A percentile compares a stretch with the other conserved stretches of the same genome.
Conservation (phyloP, 306 rosid species). For the Vicia faba region DNA sequence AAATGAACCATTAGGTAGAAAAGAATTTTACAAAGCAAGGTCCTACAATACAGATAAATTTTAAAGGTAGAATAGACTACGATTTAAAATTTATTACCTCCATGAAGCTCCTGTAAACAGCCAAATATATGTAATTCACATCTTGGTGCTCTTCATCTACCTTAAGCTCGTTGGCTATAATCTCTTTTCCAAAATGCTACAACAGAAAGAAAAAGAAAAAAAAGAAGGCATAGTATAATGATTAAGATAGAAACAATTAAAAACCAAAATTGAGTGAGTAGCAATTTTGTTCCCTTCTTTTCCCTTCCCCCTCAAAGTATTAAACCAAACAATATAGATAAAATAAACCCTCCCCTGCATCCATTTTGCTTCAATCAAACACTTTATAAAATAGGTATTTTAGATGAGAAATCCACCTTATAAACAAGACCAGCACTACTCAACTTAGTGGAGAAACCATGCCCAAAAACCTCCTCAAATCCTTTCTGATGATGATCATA, state of each 20-base stretch:
- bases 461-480: constrained; percentile 85
- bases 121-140: constrained; percentile 76
- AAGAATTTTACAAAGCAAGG: neutral
- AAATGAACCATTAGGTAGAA: neutral
- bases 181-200: constrained; percentile 93
- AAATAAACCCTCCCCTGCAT: neutral
- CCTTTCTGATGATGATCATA: constrained; percentile 99
- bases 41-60: neutral
- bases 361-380: neutral
- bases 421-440: constrained; percentile 97
- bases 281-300: neutral
- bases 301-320: neutral
- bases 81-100: constrained; percentile 59
- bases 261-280: neutral
- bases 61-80: neutral
- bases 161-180: constrained; percentile 89
- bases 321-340: neutral
- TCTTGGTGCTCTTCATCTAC: constrained; percentile 76
- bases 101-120: constrained; percentile 92
- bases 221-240: constrained; percentile 8
- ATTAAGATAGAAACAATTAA: constrained; percentile 11
- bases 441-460: constrained; percentile 86
- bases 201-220: constrained; percentile 9
- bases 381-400: constrained; percentile 1
- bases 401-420: constrained; percentile 56